phyloP scores from a whole-genome alignment of 345 rosid species.

The Gossypium bickii region DNA sequence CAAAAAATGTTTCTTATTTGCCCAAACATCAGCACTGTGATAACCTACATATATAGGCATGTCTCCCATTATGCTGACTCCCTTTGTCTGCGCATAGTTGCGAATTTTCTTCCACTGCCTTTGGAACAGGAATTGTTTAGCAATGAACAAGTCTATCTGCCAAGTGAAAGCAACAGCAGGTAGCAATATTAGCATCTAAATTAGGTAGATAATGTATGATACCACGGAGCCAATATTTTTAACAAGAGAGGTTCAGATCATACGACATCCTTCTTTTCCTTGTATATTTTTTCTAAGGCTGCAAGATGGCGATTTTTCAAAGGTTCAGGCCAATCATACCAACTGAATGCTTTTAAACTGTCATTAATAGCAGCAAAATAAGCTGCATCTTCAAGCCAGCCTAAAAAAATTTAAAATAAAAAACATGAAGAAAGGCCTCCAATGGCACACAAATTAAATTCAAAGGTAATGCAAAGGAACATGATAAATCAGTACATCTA shows the following conservation, averaged over 20 bases:
- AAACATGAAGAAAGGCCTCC: background rate
- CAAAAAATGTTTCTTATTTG: conserved; percentile 78
- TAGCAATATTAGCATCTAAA: conserved; percentile 12
- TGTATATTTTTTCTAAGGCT: conserved; percentile 80
- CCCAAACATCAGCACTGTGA: conserved; percentile 99
- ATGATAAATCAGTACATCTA: background rate
- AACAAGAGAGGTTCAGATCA: conserved; percentile 28
- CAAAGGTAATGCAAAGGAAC: background rate
- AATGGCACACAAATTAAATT: background rate
- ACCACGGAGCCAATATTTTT: conserved; percentile 9
- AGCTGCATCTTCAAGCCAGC: conserved; percentile 98
- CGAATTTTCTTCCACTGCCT: conserved; percentile 91
- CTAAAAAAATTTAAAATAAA: conserved; percentile 31
- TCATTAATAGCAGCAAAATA: conserved; percentile 88
- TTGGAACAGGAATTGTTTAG: conserved; percentile 89
- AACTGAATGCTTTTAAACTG: conserved; percentile 49
- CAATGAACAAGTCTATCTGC: conserved; percentile 84
- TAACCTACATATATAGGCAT: conserved; percentile 97
- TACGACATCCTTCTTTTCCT: conserved; percentile 76
- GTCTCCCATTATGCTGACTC: conserved; percentile 93
- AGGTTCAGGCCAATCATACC: conserved; percentile 91
- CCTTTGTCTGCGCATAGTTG: conserved; percentile 59
- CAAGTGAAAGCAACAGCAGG: conserved; percentile 22
- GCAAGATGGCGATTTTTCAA: conserved; percentile 73
- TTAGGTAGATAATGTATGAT: background rate